Evolutionary conservation across 768 basidiomycete species (phyloP), one percentile per base, ranked within the genome.

Genomic region (Mycena vulgaris): DNA sequence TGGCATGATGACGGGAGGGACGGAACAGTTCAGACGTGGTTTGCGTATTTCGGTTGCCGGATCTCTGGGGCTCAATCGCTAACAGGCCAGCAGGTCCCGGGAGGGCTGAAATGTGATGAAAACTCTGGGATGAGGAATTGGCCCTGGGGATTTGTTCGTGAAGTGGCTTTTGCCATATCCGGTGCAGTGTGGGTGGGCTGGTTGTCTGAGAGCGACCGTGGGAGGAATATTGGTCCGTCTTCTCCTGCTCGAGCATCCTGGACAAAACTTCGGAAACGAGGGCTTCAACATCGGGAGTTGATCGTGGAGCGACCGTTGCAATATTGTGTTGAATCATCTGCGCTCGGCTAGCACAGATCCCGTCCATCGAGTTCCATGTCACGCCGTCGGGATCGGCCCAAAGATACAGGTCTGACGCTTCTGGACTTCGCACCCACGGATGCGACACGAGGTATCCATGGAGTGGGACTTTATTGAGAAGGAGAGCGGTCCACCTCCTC

Each of bases 351-450:
- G 59, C 61, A 30, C 70, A 66, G 13, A 71, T 21, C 0, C 21
- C 48, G 28, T 63, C 61, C 61, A 56, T 63, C 25, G 70, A 57
- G 0, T 61, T 63, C 70, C 70, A 71, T 2, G 48, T 63, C 3
- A 71, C 42, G 6, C 70, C 65, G 19, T 53, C 66, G 2, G 70
- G 70, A 28, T 71, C 70, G 7, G 52, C 66, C 70, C 70, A 71
- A 25, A 71, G 31, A 37, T 49, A 71, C 28, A 71, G 33, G 40
- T 71, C 66, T 13, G 60, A 71, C 11, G 48, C 21, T 45, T 71
- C 70, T 17, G 70, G 17, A 27, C 35, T 35, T 27, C 60, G 53
- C 25, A 51, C 65, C 70, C 70, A 71, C 14, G 70, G 70, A 37
- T 71, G 70, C 7, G 70, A 11, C 13, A 66, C 58, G 14, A 71